Evolutionary conservation across 2,329 filamentous ascomycete species (phyloP).

Genomic region (Colletotrichum tropicicola): DNA sequence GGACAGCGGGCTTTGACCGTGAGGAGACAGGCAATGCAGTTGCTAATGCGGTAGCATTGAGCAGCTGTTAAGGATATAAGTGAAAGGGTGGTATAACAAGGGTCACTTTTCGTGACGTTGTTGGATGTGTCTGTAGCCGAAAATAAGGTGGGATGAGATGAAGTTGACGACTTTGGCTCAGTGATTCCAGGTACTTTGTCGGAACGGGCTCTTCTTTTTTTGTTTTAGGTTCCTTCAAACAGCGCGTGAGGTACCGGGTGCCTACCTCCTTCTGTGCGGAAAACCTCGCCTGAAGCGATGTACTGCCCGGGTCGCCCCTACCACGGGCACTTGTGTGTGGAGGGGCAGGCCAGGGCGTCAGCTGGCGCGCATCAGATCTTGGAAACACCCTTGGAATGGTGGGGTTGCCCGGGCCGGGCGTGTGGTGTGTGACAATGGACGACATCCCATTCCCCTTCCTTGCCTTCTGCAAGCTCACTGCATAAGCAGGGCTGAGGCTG

Average conservation of each 20-base stretch:
- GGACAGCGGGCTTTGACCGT: conserved; percentile 5
- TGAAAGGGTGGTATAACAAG: neutral
- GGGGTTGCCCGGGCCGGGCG: conserved; percentile 13
- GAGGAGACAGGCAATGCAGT: neutral
- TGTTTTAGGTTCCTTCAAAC: neutral
- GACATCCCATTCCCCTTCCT: neutral
- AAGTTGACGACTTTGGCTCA: conserved; percentile 10
- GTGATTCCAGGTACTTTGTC: neutral
- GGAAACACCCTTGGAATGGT: conserved; percentile 28
- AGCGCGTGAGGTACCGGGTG: neutral
- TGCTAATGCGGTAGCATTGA: conserved; percentile 19
- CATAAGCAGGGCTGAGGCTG: neutral
- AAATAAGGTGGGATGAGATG: conserved; percentile 23
- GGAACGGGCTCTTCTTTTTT: neutral
- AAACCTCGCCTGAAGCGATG: neutral
- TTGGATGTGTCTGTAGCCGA: neutral
- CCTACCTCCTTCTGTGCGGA: neutral
- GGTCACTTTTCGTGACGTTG: neutral
- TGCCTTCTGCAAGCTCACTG: conserved; percentile 1
- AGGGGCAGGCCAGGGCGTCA: conserved; percentile 13
- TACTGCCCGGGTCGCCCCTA: neutral
- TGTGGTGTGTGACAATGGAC: neutral
- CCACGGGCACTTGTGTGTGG: conserved; percentile 12
- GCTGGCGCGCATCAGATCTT: conserved; percentile 27
- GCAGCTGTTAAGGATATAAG: neutral